phyloP scores from a whole-genome alignment of 2,329 filamentous ascomycete genomes.

The Cladophialophora carrionii region DNA sequence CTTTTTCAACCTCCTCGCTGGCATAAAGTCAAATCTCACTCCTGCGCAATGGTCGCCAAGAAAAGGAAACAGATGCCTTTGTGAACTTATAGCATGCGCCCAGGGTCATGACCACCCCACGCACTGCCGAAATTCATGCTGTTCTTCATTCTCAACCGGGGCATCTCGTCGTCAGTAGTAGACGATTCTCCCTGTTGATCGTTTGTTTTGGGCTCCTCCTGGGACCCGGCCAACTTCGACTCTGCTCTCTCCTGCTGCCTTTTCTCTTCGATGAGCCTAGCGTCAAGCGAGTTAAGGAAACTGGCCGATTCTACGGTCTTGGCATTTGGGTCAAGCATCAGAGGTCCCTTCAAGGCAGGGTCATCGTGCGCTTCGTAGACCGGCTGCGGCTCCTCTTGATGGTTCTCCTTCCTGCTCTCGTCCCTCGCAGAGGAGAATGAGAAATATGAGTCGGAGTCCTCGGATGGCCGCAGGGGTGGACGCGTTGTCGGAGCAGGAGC shows the following conservation, averaged over 20 bases:
- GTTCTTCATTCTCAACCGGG: constrained; percentile 48
- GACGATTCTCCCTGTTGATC: constrained; percentile 44
- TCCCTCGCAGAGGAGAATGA: constrained; percentile 33
- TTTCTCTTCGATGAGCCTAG: constrained; percentile 50
- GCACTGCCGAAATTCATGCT: constrained; percentile 55
- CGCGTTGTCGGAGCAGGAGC: constrained; percentile 41
- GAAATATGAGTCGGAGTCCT: constrained; percentile 49
- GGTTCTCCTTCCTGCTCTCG: constrained; percentile 17
- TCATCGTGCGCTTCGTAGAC: constrained; percentile 46
- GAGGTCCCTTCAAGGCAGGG: constrained; percentile 49
- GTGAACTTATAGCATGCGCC: background rate
- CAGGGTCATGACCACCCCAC: constrained; percentile 43
- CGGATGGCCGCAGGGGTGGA: constrained; percentile 43
- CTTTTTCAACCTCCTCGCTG: constrained; percentile 6
- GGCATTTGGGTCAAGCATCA: constrained; percentile 49
- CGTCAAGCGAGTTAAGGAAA: constrained; percentile 50
- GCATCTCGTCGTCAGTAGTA: constrained; percentile 34
- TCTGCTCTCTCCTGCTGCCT: constrained; percentile 33
- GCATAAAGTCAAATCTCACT: background rate
- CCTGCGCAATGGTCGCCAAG: constrained; percentile 24
- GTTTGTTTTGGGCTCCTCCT: constrained; percentile 39
- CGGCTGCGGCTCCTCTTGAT: constrained; percentile 20
- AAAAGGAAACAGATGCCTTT: constrained; percentile 5
- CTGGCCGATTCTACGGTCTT: constrained; percentile 44
- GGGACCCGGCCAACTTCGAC: constrained; percentile 20